phyloP scores from a whole-genome alignment of 2,329 filamentous ascomycete species.

The Penicillium sclerotigenum region DNA sequence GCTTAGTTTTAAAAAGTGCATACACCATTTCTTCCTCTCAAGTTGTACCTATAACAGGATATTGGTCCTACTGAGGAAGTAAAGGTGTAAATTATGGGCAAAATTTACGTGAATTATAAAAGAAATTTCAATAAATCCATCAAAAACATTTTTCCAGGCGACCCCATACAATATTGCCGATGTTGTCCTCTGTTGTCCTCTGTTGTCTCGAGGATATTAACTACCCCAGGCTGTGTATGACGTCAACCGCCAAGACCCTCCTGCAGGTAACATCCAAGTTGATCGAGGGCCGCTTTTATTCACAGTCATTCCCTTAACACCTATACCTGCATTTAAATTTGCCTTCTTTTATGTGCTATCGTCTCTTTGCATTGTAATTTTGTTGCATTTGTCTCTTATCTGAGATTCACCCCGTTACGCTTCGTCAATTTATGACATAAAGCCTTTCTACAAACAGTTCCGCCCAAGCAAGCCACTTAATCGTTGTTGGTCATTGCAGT shows the following conservation, averaged over 20 bases:
- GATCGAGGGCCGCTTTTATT: neutral
- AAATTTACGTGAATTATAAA: no score
- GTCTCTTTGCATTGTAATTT: neutral
- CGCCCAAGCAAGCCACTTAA: neutral
- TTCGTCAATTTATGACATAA: neutral
- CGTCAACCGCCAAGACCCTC: constrained; percentile 1
- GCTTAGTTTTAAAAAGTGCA: constrained; percentile 17
- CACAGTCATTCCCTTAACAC: neutral
- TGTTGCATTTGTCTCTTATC: neutral
- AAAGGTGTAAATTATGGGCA: no score
- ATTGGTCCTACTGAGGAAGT: neutral
- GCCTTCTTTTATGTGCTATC: neutral
- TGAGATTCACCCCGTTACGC: neutral
- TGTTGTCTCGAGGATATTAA: no score
- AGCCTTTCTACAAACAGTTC: neutral
- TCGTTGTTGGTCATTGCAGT: neutral
- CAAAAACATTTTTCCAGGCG: neutral
- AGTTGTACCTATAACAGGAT: neutral
- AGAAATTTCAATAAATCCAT: neutral
- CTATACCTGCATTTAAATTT: neutral
- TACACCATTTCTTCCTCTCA: constrained; percentile 4
- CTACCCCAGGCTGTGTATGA: constrained; percentile 1
- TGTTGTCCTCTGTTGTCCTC: no score
- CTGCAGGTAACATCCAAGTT: neutral
- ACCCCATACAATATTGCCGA: no score